Percentiles rank a stretch among this genome's conserved stretches.
Evolutionary conservation across 2,329 filamentous ascomycete genomes (phyloP).

Genomic region (Didymosphaeria variabile): DNA sequence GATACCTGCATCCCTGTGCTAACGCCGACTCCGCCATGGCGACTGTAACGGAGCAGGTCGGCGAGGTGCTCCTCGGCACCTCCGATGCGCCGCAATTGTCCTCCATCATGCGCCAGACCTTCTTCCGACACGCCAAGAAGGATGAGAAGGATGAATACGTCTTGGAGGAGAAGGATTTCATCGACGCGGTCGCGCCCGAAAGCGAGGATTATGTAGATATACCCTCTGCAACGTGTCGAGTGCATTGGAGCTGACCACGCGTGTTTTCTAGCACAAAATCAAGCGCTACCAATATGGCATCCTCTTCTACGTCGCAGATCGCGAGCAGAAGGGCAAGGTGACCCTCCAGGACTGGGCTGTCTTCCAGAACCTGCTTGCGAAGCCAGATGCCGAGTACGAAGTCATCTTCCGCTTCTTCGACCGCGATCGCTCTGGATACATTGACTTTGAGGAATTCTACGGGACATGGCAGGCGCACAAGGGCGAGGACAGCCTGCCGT

Average conservation of each 20-base stretch:
- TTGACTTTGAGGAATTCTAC: slow-evolving; percentile 91
- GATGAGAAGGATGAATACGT: slow-evolving; percentile 80
- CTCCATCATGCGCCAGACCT: slow-evolving; percentile 77
- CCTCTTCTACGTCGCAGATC: slow-evolving; percentile 91
- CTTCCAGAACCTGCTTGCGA: slow-evolving; percentile 92
- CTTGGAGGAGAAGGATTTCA: slow-evolving; percentile 87
- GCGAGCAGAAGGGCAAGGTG: slow-evolving; percentile 75
- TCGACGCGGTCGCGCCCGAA: slow-evolving; percentile 85
- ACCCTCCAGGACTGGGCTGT: slow-evolving; percentile 86
- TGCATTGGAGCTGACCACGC: slow-evolving; percentile 39
- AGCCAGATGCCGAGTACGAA: slow-evolving; percentile 98
- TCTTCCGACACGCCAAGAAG: slow-evolving; percentile 77
- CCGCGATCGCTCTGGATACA: slow-evolving; percentile 79
- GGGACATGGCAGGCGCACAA: slow-evolving; percentile 88
- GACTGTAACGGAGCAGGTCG: slow-evolving; percentile 74
- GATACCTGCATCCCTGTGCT: slow-evolving; percentile 26
- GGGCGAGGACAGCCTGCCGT: slow-evolving; percentile 83
- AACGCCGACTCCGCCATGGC: slow-evolving; percentile 39
- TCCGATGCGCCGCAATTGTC: slow-evolving; percentile 70
- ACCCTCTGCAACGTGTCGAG: slow-evolving; percentile 30
- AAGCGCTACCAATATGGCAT: slow-evolving; percentile 94
- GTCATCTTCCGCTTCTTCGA: slow-evolving; percentile 98
- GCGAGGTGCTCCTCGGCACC: slow-evolving; percentile 71
- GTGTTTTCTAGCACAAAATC: slow-evolving; percentile 83
- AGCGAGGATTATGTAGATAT: slow-evolving; percentile 87